Evolutionary conservation across 805 yeast species (phyloP), one percentile per base, ranked within the genome.

Genomic region (Vanderwaltozyma tropicalis): DNA sequence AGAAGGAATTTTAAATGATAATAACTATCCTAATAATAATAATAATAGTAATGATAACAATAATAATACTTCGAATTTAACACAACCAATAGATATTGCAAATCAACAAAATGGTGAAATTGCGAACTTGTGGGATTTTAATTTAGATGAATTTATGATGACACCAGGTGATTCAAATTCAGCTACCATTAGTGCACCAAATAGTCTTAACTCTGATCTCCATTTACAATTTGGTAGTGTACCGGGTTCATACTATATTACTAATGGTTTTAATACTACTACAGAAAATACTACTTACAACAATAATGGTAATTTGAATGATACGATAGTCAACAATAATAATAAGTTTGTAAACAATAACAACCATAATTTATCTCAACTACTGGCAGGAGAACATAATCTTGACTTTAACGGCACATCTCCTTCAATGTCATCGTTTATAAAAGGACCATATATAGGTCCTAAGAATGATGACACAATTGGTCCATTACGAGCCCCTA

Each of bases 61-160:
- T 10, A 28, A 28, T 15, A 31, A 35, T 29, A 17, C 3, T 28
- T 10, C 19, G 10, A 13, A n/a, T 15, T 12, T 22, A 30, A 13
- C 17, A 10, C 31, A 32, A 12, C 62, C 63, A 0, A 48, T 57
- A 5, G 56, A 57, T 36, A 52, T 57, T 32, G 31, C 31, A 1
- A 51, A 60, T 40, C 50, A 48, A 28, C 61, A 56, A 24, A 59
- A 58, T 39, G 65, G 66, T 48, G 68, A 63, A 40, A 61, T 61
- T 36, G 64, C 63, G 12, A 63, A 59, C 40, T 46, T 59, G 14
- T 64, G 68, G 68, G 61, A 61, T 39, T 59, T 62, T 35, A 61
- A 61, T 37, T 54, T 62, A 6, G 66, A 62, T 37, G 55, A 53
- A n/a, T 55, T 60, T 28, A 27, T 31, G 47, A 55, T 58, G 55